phyloP scores from a whole-genome alignment of 768 basidiomycete genomes.

The Psilocybe sp. region DNA sequence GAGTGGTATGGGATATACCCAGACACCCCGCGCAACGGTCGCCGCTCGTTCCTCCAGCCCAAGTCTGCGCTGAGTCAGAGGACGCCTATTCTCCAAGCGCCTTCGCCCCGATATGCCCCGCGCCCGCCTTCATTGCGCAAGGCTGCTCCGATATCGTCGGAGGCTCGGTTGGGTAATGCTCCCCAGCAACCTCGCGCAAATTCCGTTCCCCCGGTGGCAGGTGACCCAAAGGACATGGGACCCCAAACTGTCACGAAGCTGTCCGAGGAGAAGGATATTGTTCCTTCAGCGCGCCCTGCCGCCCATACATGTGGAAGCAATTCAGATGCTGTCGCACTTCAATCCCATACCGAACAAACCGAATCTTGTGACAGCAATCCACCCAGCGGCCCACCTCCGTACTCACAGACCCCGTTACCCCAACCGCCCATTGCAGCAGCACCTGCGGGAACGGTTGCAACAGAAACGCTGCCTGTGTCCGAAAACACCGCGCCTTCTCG shows the following conservation, averaged over 20 bases:
- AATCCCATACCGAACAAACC: slow-evolving; percentile 3
- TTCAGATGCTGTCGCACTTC: not conserved
- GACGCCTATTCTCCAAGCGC: slow-evolving; percentile 15
- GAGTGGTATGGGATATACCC: slow-evolving; percentile 36
- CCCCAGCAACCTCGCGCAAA: slow-evolving; percentile 12
- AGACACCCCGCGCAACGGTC: slow-evolving; percentile 26
- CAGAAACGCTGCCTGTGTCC: slow-evolving; percentile 2
- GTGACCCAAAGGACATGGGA: too few relatives aligned
- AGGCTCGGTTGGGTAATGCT: slow-evolving; percentile 5
- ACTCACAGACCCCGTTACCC: slow-evolving; percentile 13
- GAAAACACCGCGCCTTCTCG: not conserved
- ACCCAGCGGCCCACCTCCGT: slow-evolving; percentile 15
- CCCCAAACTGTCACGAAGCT: too few relatives aligned
- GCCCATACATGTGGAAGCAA: not conserved
- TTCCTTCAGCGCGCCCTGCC: too few relatives aligned
- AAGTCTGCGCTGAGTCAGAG: slow-evolving; percentile 13
- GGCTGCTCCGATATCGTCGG: slow-evolving; percentile 6
- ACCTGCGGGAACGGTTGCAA: slow-evolving; percentile 2
- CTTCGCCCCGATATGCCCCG: slow-evolving; percentile 10
- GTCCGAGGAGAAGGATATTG: too few relatives aligned
- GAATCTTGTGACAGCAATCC: slow-evolving; percentile 9
- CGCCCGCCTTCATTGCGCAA: slow-evolving; percentile 14
- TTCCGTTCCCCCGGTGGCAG: too few relatives aligned
- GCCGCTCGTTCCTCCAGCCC: slow-evolving; percentile 12
- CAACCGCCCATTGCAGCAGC: slow-evolving; percentile 9